Percentiles rank a stretch among this genome's conserved stretches.
Evolutionary conservation across 257 asterid species (phyloP).

Genomic region (Knoxia roxburghii): DNA sequence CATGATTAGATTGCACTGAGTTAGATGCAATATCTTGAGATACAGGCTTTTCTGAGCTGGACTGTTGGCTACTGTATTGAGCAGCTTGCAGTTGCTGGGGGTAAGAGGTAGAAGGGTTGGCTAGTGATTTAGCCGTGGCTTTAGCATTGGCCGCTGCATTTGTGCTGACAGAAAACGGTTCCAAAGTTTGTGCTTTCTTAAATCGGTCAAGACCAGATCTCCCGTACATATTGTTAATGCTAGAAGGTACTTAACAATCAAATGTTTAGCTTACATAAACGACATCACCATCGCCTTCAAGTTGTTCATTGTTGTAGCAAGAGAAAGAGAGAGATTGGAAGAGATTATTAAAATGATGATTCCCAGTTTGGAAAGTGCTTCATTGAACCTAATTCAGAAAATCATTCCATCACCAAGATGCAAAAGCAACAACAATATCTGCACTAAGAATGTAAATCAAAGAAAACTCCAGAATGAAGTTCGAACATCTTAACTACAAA

Average conservation of each 20-base stretch:
- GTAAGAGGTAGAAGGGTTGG: conserved; percentile 26
- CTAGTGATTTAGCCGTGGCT: conserved; percentile 25
- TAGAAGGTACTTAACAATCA: background rate
- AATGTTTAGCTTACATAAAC: background rate
- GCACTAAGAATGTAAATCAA: background rate
- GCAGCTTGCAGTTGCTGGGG: conserved; percentile 33
- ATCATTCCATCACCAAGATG: background rate
- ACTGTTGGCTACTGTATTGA: conserved; percentile 36
- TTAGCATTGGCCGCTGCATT: conserved; percentile 42
- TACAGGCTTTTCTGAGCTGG: conserved; percentile 32
- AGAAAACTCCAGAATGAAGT: background rate
- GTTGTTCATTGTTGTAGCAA: background rate
- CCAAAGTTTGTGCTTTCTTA: conserved; percentile 79
- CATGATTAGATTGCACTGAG: conserved; percentile 42
- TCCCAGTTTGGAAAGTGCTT: background rate
- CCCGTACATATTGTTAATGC: conserved; percentile 51
- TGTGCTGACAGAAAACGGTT: conserved; percentile 69
- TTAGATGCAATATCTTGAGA: conserved; percentile 32
- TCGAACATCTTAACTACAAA: background rate
- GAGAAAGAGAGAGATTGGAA: background rate
- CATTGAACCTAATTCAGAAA: conserved; percentile 8
- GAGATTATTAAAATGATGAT: background rate
- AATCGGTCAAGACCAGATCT: conserved; percentile 89
- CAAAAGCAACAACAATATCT: background rate
- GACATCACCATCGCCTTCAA: background rate